A percentile compares a stretch with the other conserved stretches of the same genome.
phyloP scores from a whole-genome alignment of 2,329 filamentous ascomycete species.

The Monascus ruber region DNA sequence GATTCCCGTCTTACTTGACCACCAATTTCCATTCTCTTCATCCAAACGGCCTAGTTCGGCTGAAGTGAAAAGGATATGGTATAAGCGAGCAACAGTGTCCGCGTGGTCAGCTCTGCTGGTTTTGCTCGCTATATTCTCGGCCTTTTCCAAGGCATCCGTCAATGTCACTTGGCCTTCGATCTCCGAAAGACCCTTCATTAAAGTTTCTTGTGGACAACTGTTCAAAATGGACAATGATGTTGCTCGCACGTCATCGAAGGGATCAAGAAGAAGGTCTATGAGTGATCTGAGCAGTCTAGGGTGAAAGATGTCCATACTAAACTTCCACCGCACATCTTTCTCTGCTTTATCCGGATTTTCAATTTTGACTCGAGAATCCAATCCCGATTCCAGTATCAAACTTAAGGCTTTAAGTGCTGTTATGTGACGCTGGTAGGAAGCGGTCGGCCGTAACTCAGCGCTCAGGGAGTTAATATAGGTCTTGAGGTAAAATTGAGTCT shows the following conservation, averaged over 20 bases:
- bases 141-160: slow-evolving; percentile 20
- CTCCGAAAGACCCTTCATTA: slow-evolving; percentile 9
- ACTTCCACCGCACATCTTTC: slow-evolving; percentile 40
- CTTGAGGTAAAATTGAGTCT: slow-evolving; percentile 45
- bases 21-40: slow-evolving; percentile 13
- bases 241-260: slow-evolving; percentile 80
- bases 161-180: slow-evolving; percentile 12
- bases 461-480: slow-evolving; percentile 67
- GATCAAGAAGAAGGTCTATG: slow-evolving; percentile 71
- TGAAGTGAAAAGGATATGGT: slow-evolving; percentile 56
- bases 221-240: slow-evolving; percentile 37
- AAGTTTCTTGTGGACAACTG: slow-evolving; percentile 21
- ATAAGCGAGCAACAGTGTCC: slow-evolving; percentile 73
- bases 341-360: slow-evolving; percentile 36
- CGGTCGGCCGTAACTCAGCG: slow-evolving; percentile 63
- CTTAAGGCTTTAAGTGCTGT: slow-evolving; percentile 62
- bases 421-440: slow-evolving; percentile 83
- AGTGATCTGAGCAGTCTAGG: slow-evolving; percentile 42
- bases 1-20: slow-evolving; percentile 35
- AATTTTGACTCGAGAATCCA: slow-evolving; percentile 41
- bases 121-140: slow-evolving; percentile 28
- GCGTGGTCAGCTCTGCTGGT: slow-evolving; percentile 85
- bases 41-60: slow-evolving; percentile 26
- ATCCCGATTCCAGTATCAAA: slow-evolving; percentile 56
- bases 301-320: slow-evolving; percentile 34